phyloP scores from a whole-genome alignment of 441 rosid genomes.

The Croton laevigatus region DNA sequence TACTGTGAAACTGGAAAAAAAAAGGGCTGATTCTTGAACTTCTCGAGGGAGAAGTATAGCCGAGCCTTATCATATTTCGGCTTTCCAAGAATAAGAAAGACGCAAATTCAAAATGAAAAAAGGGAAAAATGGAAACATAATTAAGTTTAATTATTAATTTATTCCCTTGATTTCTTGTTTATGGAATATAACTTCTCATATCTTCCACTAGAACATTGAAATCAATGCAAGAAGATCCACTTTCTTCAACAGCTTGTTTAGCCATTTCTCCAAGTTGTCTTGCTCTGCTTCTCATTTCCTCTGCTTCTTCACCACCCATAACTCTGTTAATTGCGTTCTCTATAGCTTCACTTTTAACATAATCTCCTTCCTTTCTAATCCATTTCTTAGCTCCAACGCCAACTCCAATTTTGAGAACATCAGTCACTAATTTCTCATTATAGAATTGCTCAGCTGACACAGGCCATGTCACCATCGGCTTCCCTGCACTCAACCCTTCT shows the following conservation, averaged over 20 bases:
- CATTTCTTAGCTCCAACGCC: conserved; percentile 23
- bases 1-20: too few relatives aligned
- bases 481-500: conserved; percentile 17
- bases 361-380: not conserved
- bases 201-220: conserved; percentile 1
- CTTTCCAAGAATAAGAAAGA: too few relatives aligned
- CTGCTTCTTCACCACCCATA: conserved; percentile 14
- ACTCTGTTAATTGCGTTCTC: not conserved
- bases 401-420: conserved; percentile 21
- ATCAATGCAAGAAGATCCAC: conserved; percentile 13
- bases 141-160: too few relatives aligned
- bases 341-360: conserved; percentile 5
- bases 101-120: too few relatives aligned
- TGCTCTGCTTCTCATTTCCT: conserved; percentile 19
- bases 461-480: conserved; percentile 32
- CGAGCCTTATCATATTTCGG: too few relatives aligned
- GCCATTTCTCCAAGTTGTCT: not conserved
- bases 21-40: too few relatives aligned
- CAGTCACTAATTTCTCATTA: conserved; percentile 28
- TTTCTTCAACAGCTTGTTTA: conserved; percentile 10
- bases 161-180: not conserved
- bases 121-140: too few relatives aligned
- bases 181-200: not conserved
- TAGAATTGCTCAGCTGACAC: conserved; percentile 27
- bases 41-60: too few relatives aligned